Conservation (phyloP, 1,284 basidiomycete genomes). For the Puccinia triticina region DNA sequence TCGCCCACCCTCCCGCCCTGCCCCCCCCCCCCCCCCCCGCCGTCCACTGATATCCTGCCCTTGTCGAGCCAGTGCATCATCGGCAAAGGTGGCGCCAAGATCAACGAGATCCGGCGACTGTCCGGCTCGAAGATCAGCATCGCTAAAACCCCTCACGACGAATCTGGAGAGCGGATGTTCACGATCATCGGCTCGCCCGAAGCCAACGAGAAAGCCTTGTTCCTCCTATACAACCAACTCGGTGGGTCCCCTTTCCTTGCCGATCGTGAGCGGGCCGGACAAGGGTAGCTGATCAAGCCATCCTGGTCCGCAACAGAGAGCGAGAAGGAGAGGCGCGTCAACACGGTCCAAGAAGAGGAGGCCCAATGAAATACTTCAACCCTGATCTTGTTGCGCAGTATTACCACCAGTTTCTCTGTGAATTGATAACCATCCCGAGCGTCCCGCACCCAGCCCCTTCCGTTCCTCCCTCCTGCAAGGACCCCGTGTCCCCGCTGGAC, state of each 20-base stretch:
- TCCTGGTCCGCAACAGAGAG: constrained; percentile 68
- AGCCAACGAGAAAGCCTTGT: constrained; percentile 80
- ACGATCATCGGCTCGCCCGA: constrained; percentile 77
- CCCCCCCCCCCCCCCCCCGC: neutral
- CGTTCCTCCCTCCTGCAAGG: no score
- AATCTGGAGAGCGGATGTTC: constrained; percentile 98
- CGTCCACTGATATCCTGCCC: constrained; percentile 31
- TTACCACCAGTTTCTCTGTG: neutral
- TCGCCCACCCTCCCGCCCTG: neutral
- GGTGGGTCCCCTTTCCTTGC: constrained; percentile 5
- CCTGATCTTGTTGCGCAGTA: neutral
- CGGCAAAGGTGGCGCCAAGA: constrained; percentile 94
- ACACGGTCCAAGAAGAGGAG: constrained; percentile 53
- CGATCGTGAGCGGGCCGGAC: neutral
- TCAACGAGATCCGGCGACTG: constrained; percentile 95
- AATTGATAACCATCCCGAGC: constrained; percentile 12
- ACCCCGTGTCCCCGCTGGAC: no score
- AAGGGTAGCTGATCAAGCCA: neutral
- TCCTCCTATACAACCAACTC: constrained; percentile 88
- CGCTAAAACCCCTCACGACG: constrained; percentile 96
- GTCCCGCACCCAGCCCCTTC: neutral
- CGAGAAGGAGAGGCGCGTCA: constrained; percentile 88
- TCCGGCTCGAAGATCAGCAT: constrained; percentile 97
- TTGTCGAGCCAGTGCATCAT: constrained; percentile 62
- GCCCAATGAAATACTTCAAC: constrained; percentile 19